phyloP scores from a whole-genome alignment of 192 early-diverging fungal species.

The Podila epigama region DNA sequence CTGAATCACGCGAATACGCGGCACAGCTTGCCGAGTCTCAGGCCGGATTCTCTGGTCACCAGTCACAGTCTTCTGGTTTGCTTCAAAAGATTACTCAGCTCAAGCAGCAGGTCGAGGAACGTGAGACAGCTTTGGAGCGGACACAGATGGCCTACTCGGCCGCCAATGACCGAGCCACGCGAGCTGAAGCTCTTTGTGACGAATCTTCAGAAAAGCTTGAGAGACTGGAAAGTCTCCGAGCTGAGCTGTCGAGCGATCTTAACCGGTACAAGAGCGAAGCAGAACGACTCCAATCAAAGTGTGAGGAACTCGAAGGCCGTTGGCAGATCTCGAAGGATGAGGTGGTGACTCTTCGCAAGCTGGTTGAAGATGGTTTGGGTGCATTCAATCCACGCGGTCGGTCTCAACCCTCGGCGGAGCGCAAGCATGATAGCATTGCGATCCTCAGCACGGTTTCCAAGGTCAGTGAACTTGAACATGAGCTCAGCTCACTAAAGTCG shows the following conservation, averaged over 20 bases:
- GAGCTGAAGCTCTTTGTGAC: slow-evolving; percentile 44
- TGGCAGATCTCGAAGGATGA: slow-evolving; percentile 53
- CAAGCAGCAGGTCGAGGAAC: slow-evolving; percentile 52
- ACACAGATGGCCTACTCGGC: slow-evolving; percentile 42
- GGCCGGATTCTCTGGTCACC: slow-evolving; percentile 48
- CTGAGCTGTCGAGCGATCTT: slow-evolving; percentile 49
- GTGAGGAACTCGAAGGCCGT: slow-evolving; percentile 48
- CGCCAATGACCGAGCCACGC: slow-evolving; percentile 47
- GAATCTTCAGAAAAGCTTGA: slow-evolving; percentile 50
- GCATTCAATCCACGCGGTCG: slow-evolving; percentile 39
- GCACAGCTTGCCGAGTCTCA: slow-evolving; percentile 47
- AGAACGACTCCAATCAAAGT: slow-evolving; percentile 44
- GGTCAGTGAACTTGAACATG: slow-evolving; percentile 50
- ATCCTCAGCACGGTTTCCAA: slow-evolving; percentile 44
- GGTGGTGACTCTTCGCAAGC: slow-evolving; percentile 43
- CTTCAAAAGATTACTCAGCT: slow-evolving; percentile 21
- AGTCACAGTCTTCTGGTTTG: slow-evolving; percentile 28
- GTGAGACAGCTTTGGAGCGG: slow-evolving; percentile 44
- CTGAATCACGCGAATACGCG: slow-evolving; percentile 50
- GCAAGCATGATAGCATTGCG: slow-evolving; percentile 45
- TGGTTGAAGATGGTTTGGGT: slow-evolving; percentile 54
- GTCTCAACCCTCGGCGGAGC: slow-evolving; percentile 12
- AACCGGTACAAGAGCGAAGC: slow-evolving; percentile 28
- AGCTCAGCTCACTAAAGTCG: slow-evolving; percentile 41
- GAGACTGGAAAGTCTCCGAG: slow-evolving; percentile 22